Percentiles rank a stretch among this genome's conserved stretches.
These are phyloP conservation scores for Gossypium lobatum DNA, from an alignment of 441 rosid genomes.

Conservation along the genomic window DNA sequence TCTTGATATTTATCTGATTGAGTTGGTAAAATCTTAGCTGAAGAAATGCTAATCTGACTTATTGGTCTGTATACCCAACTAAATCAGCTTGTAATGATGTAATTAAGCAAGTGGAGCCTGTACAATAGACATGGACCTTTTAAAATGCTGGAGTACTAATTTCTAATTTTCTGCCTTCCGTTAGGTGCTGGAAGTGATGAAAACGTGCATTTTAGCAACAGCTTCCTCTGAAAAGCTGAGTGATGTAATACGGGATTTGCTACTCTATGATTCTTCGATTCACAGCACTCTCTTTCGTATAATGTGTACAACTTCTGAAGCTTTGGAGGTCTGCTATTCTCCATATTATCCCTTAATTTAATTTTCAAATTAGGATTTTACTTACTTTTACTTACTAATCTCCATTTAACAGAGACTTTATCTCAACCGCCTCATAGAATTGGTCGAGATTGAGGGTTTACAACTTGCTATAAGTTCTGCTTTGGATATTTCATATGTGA, in stretches of 20 bases:
- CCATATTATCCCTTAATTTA: constrained; percentile 13
- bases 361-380: constrained; percentile 3
- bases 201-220: constrained; percentile 52
- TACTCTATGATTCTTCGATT: constrained; percentile 81
- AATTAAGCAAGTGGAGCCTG: background rate
- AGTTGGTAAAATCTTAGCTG: background rate
- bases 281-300: constrained; percentile 60
- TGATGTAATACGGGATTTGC: constrained; percentile 48
- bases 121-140: background rate
- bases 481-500: constrained; percentile 51
- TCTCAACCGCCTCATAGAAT: constrained; percentile 58
- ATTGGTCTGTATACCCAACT: background rate
- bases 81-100: constrained; percentile 3
- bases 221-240: constrained; percentile 51
- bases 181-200: constrained; percentile 76
- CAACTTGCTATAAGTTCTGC: constrained; percentile 70
- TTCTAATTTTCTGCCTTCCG: constrained; percentile 12
- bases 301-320: constrained; percentile 61
- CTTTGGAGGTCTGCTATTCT: constrained; percentile 69
- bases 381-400: constrained; percentile 19
- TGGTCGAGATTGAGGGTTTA: constrained; percentile 78
- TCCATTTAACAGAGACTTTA: constrained; percentile 53
- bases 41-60: background rate
- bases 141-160: background rate
- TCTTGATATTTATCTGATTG: background rate